A percentile compares a stretch with the other conserved stretches of the same genome.
Conservation (phyloP, 2,329 filamentous ascomycete species). For the Cladosporium sp. region DNA sequence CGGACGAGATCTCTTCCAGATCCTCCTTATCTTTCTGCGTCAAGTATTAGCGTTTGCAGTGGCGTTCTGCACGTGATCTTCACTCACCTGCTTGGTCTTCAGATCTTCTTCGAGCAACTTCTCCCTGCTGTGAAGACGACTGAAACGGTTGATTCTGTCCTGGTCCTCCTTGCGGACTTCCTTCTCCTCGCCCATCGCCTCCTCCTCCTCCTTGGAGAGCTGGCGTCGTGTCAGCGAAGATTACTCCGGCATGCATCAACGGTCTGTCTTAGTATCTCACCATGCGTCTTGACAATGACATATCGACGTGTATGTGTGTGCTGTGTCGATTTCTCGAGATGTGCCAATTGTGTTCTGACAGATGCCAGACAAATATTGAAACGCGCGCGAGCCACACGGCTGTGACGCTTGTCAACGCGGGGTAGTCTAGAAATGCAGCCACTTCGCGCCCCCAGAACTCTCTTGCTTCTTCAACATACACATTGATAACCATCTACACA, state of each 20-base stretch:
- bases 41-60: conserved; percentile 8
- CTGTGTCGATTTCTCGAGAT: background rate
- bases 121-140: conserved; percentile 84
- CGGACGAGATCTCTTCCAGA: conserved; percentile 83
- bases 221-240: conserved; percentile 34
- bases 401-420: background rate
- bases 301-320: conserved; percentile 15
- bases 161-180: conserved; percentile 96
- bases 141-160: conserved; percentile 98
- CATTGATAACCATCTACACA: no score
- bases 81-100: conserved; percentile 68
- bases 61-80: background rate
- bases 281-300: conserved; percentile 42
- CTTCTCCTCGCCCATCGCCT: conserved; percentile 70
- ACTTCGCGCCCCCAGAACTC: no score
- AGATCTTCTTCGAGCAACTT: conserved; percentile 74
- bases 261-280: conserved; percentile 23
- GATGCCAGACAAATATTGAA: conserved; percentile 7
- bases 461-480: no score
- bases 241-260: no score
- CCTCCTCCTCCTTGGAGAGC: conserved; percentile 94
- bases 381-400: conserved; percentile 2
- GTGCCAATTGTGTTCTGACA: background rate
- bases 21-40: conserved; percentile 95
- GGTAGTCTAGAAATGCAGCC: background rate